These are phyloP conservation scores for Camillea tinctor DNA, from an alignment of 2,329 filamentous ascomycete genomes.

Conservation along the genomic window DNA sequence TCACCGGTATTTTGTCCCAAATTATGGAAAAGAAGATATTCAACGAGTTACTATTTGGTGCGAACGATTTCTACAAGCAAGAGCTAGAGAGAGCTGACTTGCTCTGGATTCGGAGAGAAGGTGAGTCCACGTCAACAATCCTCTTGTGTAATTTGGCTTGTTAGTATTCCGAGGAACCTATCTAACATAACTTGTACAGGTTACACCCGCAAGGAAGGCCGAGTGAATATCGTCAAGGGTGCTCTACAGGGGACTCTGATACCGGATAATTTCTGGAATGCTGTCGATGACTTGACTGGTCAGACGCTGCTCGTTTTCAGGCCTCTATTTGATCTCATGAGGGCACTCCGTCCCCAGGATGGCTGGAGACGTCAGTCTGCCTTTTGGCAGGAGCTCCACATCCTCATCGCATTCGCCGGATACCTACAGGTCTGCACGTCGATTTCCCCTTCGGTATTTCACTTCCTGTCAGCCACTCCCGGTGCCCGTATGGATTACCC, in stretches of 20 bases:
- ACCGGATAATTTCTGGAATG: constrained; percentile 36
- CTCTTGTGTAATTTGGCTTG: background rate
- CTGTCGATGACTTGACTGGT: constrained; percentile 36
- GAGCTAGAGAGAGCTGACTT: constrained; percentile 34
- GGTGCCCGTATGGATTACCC: constrained; percentile 30
- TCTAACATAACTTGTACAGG: constrained; percentile 25
- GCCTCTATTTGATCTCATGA: constrained; percentile 35
- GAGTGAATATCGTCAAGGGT: constrained; percentile 29
- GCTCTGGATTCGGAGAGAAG: constrained; percentile 32
- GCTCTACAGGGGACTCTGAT: constrained; percentile 24
- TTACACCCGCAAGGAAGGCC: constrained; percentile 35
- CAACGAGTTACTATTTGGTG: constrained; percentile 40
- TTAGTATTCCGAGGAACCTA: background rate
- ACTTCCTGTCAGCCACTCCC: constrained; percentile 30
- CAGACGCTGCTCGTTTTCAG: constrained; percentile 35
- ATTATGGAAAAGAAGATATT: constrained; percentile 40
- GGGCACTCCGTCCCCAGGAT: constrained; percentile 6
- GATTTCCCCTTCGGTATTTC: constrained; percentile 30
- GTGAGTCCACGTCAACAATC: constrained; percentile 20
- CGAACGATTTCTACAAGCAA: constrained; percentile 18
- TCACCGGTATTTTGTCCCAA: constrained; percentile 37
- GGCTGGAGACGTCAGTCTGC: background rate
- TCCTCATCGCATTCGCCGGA: constrained; percentile 28
- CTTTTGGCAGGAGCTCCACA: constrained; percentile 29
- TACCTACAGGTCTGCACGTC: constrained; percentile 31